Percentiles rank a stretch among this genome's conserved stretches.
These are phyloP conservation scores for Salix purpurea DNA, from an alignment of 345 rosid genomes.

Conservation along the genomic window DNA sequence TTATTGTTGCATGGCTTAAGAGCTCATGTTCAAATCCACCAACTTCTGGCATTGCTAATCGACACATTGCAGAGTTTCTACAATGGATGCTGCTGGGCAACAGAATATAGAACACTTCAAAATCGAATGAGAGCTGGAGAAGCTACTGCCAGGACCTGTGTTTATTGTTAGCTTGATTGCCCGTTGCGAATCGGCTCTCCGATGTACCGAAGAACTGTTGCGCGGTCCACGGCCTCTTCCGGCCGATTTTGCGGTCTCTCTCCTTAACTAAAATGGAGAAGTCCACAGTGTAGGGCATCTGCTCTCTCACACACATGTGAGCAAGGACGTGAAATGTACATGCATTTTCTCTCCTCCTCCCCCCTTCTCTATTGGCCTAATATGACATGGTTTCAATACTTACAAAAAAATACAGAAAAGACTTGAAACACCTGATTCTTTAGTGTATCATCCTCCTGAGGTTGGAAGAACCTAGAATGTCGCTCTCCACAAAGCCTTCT, in stretches of 20 bases:
- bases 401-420: slow-evolving; percentile 15
- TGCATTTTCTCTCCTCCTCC: slow-evolving; percentile 6
- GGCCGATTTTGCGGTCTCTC: slow-evolving; percentile 15
- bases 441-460: slow-evolving; percentile 32
- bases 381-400: slow-evolving; percentile 22
- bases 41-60: no score
- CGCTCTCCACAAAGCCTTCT: slow-evolving; percentile 82
- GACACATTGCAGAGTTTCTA: no score
- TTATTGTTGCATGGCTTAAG: no score
- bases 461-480: slow-evolving; percentile 48
- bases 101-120: not conserved
- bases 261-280: slow-evolving; percentile 32
- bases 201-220: slow-evolving; percentile 39
- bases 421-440: slow-evolving; percentile 12
- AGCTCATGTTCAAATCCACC: no score
- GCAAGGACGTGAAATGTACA: not conserved
- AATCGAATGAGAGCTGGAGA: not conserved
- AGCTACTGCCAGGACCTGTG: slow-evolving; percentile 9
- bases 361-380: not conserved
- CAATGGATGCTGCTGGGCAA: not conserved
- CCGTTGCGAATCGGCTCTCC: slow-evolving; percentile 42
- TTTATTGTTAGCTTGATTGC: slow-evolving; percentile 33
- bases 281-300: slow-evolving; percentile 21
- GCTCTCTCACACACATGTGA: slow-evolving; percentile 1
- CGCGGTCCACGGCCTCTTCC: slow-evolving; percentile 10